Evolutionary conservation across 345 rosid species (phyloP).

Genomic region (Cochlearia excelsa): DNA sequence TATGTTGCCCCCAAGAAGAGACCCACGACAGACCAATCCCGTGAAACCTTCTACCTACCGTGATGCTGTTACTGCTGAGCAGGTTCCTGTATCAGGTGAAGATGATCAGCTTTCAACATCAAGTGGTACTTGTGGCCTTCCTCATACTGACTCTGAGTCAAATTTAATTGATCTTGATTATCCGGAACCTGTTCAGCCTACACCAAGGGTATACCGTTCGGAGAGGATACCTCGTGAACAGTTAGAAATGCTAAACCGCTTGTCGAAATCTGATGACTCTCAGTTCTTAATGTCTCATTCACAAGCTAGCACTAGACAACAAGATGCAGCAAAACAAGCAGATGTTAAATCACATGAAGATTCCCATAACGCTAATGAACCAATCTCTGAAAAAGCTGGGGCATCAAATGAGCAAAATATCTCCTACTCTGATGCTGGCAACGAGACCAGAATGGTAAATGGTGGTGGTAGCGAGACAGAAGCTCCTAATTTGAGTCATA

Average conservation of each 20-base stretch:
- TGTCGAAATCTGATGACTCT: constrained; percentile 87
- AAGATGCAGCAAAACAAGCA: constrained; percentile 49
- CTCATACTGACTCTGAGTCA: constrained; percentile 46
- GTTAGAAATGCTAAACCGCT: constrained; percentile 67
- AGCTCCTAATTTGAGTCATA: constrained; percentile 25
- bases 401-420: constrained; percentile 7
- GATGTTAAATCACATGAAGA: constrained; percentile 45
- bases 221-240: constrained; percentile 82
- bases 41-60: constrained; percentile 42
- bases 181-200: constrained; percentile 47
- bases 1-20: constrained; percentile 39
- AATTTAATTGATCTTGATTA: constrained; percentile 52
- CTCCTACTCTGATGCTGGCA: background rate
- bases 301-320: constrained; percentile 50
- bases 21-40: constrained; percentile 34
- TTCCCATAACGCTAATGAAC: constrained; percentile 37
- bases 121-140: constrained; percentile 44
- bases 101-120: constrained; percentile 49
- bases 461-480: constrained; percentile 29
- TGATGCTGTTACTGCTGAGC: constrained; percentile 41
- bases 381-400: constrained; percentile 20
- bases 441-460: constrained; percentile 6
- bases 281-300: constrained; percentile 70
- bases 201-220: constrained; percentile 68
- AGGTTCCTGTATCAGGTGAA: constrained; percentile 42